Evolutionary conservation across 2,329 filamentous ascomycete genomes (phyloP).

Genomic region (Aureobasidium sp.): DNA sequence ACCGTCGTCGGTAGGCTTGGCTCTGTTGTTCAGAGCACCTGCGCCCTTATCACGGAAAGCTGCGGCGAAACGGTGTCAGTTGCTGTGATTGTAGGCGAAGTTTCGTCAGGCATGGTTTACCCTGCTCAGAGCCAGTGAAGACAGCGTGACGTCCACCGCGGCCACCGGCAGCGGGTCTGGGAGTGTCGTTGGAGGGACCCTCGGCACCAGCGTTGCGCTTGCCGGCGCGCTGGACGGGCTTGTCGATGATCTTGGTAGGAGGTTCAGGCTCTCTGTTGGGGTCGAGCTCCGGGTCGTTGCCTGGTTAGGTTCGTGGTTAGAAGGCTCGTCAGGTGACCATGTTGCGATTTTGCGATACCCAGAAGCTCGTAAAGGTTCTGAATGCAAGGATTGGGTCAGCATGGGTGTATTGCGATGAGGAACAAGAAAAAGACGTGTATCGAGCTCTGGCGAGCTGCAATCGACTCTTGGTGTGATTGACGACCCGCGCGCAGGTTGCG

Average conservation of each 20-base stretch:
- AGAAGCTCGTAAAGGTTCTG: constrained; percentile 98
- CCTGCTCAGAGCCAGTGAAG: constrained; percentile 73
- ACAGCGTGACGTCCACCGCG: constrained; percentile 50
- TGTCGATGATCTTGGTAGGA: constrained; percentile 85
- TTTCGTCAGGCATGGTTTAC: constrained; percentile 49
- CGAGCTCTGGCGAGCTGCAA: constrained; percentile 4
- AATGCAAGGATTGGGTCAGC: constrained; percentile 20
- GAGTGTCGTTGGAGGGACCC: constrained; percentile 46
- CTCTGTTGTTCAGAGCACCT: constrained; percentile 75
- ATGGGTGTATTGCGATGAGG: not conserved
- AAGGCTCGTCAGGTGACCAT: constrained; percentile 13
- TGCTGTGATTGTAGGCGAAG: not conserved
- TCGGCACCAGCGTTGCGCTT: constrained; percentile 85
- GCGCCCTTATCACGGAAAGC: constrained; percentile 86
- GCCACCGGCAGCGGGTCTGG: constrained; percentile 34
- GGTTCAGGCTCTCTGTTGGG: constrained; percentile 63
- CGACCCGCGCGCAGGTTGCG: not conserved
- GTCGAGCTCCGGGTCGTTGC: constrained; percentile 64
- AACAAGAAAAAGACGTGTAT: not conserved
- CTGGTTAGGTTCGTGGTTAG: constrained; percentile 35
- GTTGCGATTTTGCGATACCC: constrained; percentile 53
- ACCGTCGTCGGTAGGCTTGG: constrained; percentile 67
- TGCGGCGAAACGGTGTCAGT: constrained; percentile 32
- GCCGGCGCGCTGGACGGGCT: constrained; percentile 65
- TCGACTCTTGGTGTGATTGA: not conserved